A percentile compares a stretch with the other conserved stretches of the same genome.
Evolutionary conservation across 2,329 filamentous ascomycete species (phyloP).

Genomic region (Amauroascus verrucosus): DNA sequence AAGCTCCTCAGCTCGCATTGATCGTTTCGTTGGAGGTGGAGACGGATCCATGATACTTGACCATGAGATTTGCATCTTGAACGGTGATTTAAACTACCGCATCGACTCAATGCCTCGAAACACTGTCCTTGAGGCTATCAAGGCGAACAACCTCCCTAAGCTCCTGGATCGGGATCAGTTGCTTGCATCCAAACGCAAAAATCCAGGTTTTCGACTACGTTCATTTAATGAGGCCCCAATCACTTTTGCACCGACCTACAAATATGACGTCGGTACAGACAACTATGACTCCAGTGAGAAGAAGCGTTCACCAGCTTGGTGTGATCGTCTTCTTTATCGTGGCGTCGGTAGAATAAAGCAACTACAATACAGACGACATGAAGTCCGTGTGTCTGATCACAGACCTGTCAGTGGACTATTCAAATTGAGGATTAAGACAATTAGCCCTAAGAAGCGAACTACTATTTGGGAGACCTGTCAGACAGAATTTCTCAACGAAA

Average conservation of each 20-base stretch:
- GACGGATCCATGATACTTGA: conserved; percentile 92
- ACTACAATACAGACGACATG: conserved; percentile 76
- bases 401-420: conserved; percentile 82
- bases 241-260: conserved; percentile 90
- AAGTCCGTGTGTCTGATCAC: conserved; percentile 85
- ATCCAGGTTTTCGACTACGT: conserved; percentile 77
- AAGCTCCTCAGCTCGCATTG: conserved; percentile 56
- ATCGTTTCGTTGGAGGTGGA: conserved; percentile 81
- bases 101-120: conserved; percentile 96
- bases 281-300: conserved; percentile 93
- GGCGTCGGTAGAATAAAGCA: conserved; percentile 75
- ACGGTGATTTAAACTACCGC: conserved; percentile 94
- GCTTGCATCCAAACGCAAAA: conserved; percentile 75
- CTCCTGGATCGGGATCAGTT: conserved; percentile 90
- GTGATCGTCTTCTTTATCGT: conserved; percentile 81
- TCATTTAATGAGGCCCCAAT: conserved; percentile 88
- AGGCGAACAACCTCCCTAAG: conserved; percentile 68
- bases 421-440: conserved; percentile 71
- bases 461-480: conserved; percentile 62
- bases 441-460: conserved; percentile 57
- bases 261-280: conserved; percentile 93
- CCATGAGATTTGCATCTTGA: conserved; percentile 93
- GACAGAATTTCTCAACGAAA: conserved; percentile 62
- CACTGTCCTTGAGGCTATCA: conserved; percentile 76
- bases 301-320: conserved; percentile 89